Conservation (phyloP, 208 protist genomes). For the Trypanosoma lewisi region DNA sequence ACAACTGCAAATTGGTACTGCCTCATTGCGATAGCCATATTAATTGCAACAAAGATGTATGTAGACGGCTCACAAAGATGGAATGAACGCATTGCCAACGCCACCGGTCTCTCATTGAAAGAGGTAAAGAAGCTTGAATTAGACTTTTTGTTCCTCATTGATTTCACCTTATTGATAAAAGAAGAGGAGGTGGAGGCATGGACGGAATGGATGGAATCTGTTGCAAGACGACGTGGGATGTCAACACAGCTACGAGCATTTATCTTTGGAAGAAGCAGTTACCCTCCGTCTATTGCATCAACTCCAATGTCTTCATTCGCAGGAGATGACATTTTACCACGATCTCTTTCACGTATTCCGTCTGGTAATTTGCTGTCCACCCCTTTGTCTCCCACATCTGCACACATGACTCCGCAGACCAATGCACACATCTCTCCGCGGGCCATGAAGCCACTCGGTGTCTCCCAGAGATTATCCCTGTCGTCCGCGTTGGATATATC, state of each 20-base stretch:
- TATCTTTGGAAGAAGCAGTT: slow-evolving; percentile 32
- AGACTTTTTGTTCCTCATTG: slow-evolving; percentile 82
- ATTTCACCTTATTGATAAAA: slow-evolving; percentile 76
- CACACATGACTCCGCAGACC: slow-evolving; percentile 13
- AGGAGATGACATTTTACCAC: slow-evolving; percentile 14
- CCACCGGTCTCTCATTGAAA: slow-evolving; percentile 49
- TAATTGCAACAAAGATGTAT: slow-evolving; percentile 88
- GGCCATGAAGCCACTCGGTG: not conserved
- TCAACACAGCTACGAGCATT: slow-evolving; percentile 55
- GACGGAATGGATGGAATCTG: slow-evolving; percentile 73
- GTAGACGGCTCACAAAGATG: slow-evolving; percentile 52
- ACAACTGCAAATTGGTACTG: slow-evolving; percentile 80
- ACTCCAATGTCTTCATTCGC: slow-evolving; percentile 23
- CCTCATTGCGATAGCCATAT: slow-evolving; percentile 58
- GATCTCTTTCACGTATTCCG: not conserved
- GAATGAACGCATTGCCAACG: slow-evolving; percentile 60
- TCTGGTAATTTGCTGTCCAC: slow-evolving; percentile 19
- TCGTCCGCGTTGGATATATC: slow-evolving; percentile 2
- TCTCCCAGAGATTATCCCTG: not conserved
- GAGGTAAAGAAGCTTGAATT: slow-evolving; percentile 74
- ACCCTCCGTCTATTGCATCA: slow-evolving; percentile 13
- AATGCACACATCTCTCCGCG: slow-evolving; percentile 1
- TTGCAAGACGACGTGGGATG: slow-evolving; percentile 50
- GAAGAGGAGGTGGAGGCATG: slow-evolving; percentile 75
- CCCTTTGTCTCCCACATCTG: slow-evolving; percentile 14